Evolutionary conservation across 768 basidiomycete species (phyloP), one percentile per base, ranked within the genome.

Genomic region (Termitomyces sp.): DNA sequence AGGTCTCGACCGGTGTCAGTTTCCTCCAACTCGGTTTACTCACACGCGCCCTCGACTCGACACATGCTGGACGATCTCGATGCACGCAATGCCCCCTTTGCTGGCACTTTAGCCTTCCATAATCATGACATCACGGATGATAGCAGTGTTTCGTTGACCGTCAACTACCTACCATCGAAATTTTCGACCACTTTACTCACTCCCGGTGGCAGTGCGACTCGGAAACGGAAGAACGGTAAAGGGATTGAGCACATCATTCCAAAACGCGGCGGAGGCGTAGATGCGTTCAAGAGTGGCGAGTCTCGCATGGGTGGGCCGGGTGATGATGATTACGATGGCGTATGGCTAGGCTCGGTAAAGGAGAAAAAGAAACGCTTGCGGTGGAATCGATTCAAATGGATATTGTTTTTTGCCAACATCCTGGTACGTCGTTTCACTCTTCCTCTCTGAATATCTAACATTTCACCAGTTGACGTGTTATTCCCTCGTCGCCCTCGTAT

Each of bases 321-420:
- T 1, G 79, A 79, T 57, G 77, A 80, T 28, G 80, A 80, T 62
- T 58, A 60, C 33, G 79, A 79, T 60, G 77, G 77, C 52, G 68
- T 70, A 20, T 63, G 68, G 61, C 57, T 57, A 38, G 61, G 59
- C 14, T 24, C 40, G 22, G 20, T 49, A 9, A 64, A 76, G 16
- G 78, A 76, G 67, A 71, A 72, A 58, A 70, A 74, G 47, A 68
- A 60, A 53, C 72, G 72, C 59, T 71, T 88, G 57, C 74, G 85
- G 16, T 94, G 92, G 92, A 93, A 85, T 66, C 80, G 76, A 60
- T 94, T 93, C 79, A 94, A 94, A 69, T 92, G 90, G 90, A 73
- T 78, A 16, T 69, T 94, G 5, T 87, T 93, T 68, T 44, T 82
- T 48, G 74, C 87, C 52, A 93, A 92, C 66, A 63, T 76, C 36